Evolutionary conservation across 352 stramenopile species (phyloP).

Genomic region (Pythium vanterpoolii): DNA sequence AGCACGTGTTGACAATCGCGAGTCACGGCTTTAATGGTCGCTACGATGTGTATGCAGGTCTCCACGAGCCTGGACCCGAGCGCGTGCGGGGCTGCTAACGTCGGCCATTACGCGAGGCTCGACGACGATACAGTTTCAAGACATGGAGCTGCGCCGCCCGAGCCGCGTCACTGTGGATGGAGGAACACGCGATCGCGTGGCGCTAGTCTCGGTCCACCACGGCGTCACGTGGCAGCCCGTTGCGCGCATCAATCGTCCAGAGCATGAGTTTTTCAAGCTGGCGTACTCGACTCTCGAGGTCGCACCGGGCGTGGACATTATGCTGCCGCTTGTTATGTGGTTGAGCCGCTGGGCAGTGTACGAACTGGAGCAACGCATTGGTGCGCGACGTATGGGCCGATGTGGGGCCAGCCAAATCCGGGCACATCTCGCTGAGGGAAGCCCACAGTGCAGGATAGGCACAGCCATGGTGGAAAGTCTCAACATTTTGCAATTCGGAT

Average conservation of each 20-base stretch:
- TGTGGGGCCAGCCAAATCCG: conserved; percentile 1
- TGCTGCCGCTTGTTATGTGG: conserved; percentile 11
- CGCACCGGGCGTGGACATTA: conserved; percentile 3
- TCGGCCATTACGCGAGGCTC: neutral
- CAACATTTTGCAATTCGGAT: neutral
- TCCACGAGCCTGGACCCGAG: conserved; percentile 1
- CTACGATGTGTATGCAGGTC: conserved; percentile 3
- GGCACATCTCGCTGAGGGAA: conserved; percentile 1
- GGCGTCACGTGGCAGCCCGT: conserved; percentile 6
- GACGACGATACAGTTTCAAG: conserved; percentile 8
- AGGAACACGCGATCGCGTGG: conserved; percentile 1
- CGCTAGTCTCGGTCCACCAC: conserved; percentile 10
- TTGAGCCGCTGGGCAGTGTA: conserved; percentile 7
- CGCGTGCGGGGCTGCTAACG: conserved; percentile 4
- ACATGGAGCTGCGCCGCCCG: conserved; percentile 3
- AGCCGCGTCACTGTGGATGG: conserved; percentile 6
- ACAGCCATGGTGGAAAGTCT: neutral
- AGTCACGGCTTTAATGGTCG: neutral
- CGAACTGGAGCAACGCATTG: conserved; percentile 3
- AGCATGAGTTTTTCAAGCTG: conserved; percentile 1
- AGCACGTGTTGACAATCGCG: conserved; percentile 8
- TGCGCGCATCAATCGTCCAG: conserved; percentile 5
- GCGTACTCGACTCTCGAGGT: conserved; percentile 2
- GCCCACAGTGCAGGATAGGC: neutral
- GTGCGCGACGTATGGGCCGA: neutral